Percentiles rank a stretch among this genome's conserved stretches.
phyloP scores from a whole-genome alignment of 371 early-diverging fungal genomes.

The Mucor sp. region DNA sequence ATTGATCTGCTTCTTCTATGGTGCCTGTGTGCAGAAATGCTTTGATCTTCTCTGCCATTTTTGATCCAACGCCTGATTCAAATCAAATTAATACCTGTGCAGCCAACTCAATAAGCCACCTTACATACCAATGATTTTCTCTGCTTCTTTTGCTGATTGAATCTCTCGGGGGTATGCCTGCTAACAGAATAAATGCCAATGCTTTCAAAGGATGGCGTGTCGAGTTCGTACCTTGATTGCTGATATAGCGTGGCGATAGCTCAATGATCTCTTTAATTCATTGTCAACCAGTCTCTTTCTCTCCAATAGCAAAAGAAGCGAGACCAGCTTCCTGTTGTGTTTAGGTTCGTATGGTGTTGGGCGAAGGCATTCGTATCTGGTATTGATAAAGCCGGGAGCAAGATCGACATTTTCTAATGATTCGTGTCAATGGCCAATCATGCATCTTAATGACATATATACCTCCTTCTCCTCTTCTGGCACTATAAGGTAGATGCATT shows the following conservation, averaged over 20 bases:
- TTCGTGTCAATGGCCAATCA: neutral
- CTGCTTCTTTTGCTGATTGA: constrained; percentile 41
- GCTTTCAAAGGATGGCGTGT: no score
- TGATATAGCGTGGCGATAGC: constrained; percentile 52
- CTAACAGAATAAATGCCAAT: neutral
- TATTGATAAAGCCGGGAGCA: constrained; percentile 37
- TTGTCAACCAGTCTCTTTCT: constrained; percentile 33
- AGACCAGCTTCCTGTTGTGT: constrained; percentile 40
- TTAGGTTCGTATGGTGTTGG: constrained; percentile 45
- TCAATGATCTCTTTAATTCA: constrained; percentile 44
- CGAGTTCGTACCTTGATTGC: constrained; percentile 41
- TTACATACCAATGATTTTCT: constrained; percentile 42
- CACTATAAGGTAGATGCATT: neutral
- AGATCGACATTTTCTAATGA: constrained; percentile 10
- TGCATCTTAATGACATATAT: neutral
- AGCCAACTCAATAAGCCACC: neutral
- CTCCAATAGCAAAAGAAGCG: constrained; percentile 41
- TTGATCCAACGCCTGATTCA: constrained; percentile 44
- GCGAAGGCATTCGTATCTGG: constrained; percentile 47
- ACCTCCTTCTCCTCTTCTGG: neutral
- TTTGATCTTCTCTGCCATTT: constrained; percentile 40
- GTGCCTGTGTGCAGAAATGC: constrained; percentile 41
- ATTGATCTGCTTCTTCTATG: constrained; percentile 44
- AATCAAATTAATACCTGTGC: neutral
- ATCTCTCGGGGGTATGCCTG: constrained; percentile 54